phyloP scores from a whole-genome alignment of 2,329 filamentous ascomycete species.

The Colletotrichum australisinense region DNA sequence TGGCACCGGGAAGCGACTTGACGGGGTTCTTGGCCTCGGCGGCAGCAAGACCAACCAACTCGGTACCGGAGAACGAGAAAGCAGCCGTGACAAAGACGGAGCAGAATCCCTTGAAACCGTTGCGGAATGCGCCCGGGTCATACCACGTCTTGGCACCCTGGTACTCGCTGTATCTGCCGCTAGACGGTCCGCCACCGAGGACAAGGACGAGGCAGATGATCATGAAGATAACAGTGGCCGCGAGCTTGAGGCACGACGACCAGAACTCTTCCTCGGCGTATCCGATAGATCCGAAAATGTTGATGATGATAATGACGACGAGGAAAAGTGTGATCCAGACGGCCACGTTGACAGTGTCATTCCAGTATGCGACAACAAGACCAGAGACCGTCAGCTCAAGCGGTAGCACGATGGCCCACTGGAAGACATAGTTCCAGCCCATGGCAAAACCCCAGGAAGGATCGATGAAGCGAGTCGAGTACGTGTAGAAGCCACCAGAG shows the following conservation, averaged over 20 bases:
- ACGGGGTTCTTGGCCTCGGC: conserved; percentile 76
- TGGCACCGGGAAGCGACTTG: conserved; percentile 79
- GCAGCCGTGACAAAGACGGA: conserved; percentile 77
- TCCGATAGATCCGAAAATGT: conserved; percentile 66
- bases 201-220: conserved; percentile 69
- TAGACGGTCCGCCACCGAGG: conserved; percentile 65
- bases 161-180: conserved; percentile 53
- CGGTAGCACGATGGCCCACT: conserved; percentile 62
- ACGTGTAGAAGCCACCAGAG: conserved; percentile 72
- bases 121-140: conserved; percentile 66
- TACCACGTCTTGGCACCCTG: conserved; percentile 56
- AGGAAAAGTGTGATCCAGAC: conserved; percentile 67
- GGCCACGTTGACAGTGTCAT: conserved; percentile 54
- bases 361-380: conserved; percentile 65
- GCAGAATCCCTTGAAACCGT: conserved; percentile 78
- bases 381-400: conserved; percentile 63
- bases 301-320: conserved; percentile 59
- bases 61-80: conserved; percentile 76
- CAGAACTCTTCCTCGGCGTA: conserved; percentile 69
- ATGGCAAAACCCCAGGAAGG: conserved; percentile 69
- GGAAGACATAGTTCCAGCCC: conserved; percentile 63
- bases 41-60: conserved; percentile 76
- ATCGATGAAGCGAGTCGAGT: conserved; percentile 70
- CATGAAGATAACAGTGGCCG: conserved; percentile 70
- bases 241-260: conserved; percentile 65